Conservation (phyloP, 495 filamentous ascomycete species). For the Podospora pseudocomata region DNA sequence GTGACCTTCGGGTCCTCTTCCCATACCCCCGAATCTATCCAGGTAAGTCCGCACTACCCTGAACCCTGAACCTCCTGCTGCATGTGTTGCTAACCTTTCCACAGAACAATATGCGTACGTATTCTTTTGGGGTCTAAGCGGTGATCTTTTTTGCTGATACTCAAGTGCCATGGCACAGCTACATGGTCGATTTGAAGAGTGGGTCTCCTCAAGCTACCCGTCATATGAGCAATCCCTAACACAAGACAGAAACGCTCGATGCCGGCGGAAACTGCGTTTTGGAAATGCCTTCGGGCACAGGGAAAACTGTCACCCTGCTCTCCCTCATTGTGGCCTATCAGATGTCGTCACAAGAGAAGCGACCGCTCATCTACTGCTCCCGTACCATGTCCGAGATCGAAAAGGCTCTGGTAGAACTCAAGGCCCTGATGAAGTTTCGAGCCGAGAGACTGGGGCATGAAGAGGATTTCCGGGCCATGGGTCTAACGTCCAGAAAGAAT, state of each 20-base stretch:
- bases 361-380: slow-evolving; percentile 98
- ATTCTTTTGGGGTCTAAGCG: slow-evolving; percentile 5
- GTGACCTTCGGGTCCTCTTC: slow-evolving; percentile 90
- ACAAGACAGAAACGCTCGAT: slow-evolving; percentile 70
- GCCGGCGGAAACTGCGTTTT: slow-evolving; percentile 93
- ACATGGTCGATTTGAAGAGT: slow-evolving; percentile 98
- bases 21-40: slow-evolving; percentile 97
- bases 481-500: slow-evolving; percentile 94
- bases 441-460: slow-evolving; percentile 76
- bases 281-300: slow-evolving; percentile 99
- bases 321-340: slow-evolving; percentile 97
- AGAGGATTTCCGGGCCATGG: slow-evolving; percentile 90
- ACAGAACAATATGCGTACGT: slow-evolving; percentile 84
- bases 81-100: slow-evolving; percentile 8
- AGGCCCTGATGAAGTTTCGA: slow-evolving; percentile 90
- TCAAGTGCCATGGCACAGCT: slow-evolving; percentile 43
- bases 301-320: slow-evolving; percentile 93
- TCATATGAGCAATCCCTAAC: background rate
- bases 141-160: background rate
- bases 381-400: slow-evolving; percentile 96
- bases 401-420: slow-evolving; percentile 90
- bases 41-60: slow-evolving; percentile 40
- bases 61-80: background rate
- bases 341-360: slow-evolving; percentile 79
- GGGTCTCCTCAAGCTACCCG: slow-evolving; percentile 4